Base-by-base conservation (phyloP, 2,329 filamentous ascomycete species). In the Apiospora aurea region DNA sequence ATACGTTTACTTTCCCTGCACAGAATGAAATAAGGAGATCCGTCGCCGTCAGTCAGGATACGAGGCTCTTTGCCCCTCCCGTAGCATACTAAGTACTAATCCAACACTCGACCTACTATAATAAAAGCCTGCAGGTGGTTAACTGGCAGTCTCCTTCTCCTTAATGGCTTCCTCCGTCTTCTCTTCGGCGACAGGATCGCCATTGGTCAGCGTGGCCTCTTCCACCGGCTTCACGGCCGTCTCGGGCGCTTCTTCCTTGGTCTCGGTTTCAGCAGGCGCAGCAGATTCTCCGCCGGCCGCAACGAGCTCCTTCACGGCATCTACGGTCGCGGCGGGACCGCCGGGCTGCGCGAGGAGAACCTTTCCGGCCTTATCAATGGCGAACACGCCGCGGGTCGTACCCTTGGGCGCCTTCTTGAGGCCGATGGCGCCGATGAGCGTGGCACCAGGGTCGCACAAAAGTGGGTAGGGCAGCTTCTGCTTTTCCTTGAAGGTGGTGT, bases 401-500 rank as follows among this genome's bases (percentile, higher is more conserved):
- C 94, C 92, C 82, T 91, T 93, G 66, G 93, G 92, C 10, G 86
- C 82, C 85, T 98, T 98, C 85, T 95, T 95, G 75, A 98, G 84
- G n/a, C 95, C 96, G 80, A 98, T 93, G 71, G 95, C 95, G 16
- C 82, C 86, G 78, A 98, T 97, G 72, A 99, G 88, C 2, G 89
- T 91, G 41, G 88, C 89, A 69, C 85, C 84, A 7, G 92, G 89
- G 81, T 99, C 95, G 84, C 95, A 98, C 53, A 99, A 89, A 66
- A 99, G 90, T 47, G 93, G 86, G 82, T 97, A 99, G 6, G 92
- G 94, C 70, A 98, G 89, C 75, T 93, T 94, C 82, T 98, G 94
- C 86, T 97, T 97, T 53, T 91, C 92, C 84, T 94, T 93, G 88
- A 98, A 99, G 66, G 90, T 94, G 34, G 94, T 95, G 86, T 99